Percentiles rank a stretch among this genome's conserved stretches.
Evolutionary conservation across 2,329 filamentous ascomycete genomes (phyloP).

Genomic region (Penicillium digitatum): DNA sequence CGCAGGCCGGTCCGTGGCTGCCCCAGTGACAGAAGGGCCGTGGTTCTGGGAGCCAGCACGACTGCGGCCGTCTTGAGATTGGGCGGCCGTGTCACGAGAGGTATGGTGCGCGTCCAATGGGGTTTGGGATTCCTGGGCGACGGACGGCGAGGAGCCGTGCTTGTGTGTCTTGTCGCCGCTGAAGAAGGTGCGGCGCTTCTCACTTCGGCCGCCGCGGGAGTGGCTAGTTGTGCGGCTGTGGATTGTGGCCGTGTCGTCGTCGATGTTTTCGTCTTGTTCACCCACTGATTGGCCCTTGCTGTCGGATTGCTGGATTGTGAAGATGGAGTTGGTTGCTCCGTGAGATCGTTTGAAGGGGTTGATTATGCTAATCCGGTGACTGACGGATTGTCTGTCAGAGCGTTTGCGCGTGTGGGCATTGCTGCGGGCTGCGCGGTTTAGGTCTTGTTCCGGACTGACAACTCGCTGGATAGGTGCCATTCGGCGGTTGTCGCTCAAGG

Average conservation of each 20-base stretch:
- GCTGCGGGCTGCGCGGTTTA: constrained; percentile 32
- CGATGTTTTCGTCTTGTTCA: constrained; percentile 22
- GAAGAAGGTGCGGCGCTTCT: constrained; percentile 43
- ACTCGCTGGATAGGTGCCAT: constrained; percentile 26
- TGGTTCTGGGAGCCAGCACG: constrained; percentile 29
- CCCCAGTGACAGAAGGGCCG: constrained; percentile 17
- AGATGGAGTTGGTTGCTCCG: constrained; percentile 34
- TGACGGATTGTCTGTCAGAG: constrained; percentile 37
- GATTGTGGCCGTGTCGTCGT: constrained; percentile 38
- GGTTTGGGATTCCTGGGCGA: constrained; percentile 26
- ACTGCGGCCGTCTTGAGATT: constrained; percentile 31
- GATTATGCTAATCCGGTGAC: constrained; percentile 42
- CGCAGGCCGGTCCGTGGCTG: constrained; percentile 16
- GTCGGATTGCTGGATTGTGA: constrained; percentile 32
- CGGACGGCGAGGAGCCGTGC: constrained; percentile 32
- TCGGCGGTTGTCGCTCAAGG: constrained; percentile 26
- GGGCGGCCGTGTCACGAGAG: constrained; percentile 26
- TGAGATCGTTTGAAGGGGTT: constrained; percentile 45
- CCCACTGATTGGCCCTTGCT: constrained; percentile 21
- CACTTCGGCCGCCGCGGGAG: constrained; percentile 33
- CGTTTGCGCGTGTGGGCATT: constrained; percentile 31
- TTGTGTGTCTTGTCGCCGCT: constrained; percentile 34
- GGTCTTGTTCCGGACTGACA: constrained; percentile 36
- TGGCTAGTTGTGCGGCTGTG: constrained; percentile 37
- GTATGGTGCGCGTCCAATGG: constrained; percentile 25